Base-by-base conservation (phyloP, 2,329 filamentous ascomycete genomes). In the Phialocephala subalpina region DNA sequence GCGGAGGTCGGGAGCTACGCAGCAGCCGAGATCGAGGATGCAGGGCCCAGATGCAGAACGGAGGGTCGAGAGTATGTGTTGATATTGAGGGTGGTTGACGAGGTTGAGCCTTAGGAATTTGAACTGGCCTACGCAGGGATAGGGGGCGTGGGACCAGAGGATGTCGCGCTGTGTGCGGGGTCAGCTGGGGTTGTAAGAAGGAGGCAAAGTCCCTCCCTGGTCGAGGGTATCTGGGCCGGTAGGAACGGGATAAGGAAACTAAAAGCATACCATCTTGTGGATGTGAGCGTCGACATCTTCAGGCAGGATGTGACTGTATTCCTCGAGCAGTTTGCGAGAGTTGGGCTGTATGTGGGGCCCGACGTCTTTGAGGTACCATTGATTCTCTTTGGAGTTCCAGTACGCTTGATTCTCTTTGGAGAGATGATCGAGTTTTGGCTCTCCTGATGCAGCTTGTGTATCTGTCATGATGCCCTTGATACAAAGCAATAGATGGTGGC, bases 1-100 rank as follows among this genome's bases (percentile, higher is more conserved):
- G 29, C 80, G 78, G 1, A 81, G 72, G 58, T 81, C 78, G 65
- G 80, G 78, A 0, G 76, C 79, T 29, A 81, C 74, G 65, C 78
- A 79, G 57, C 78, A 80, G 16, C 78, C 79, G 0, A 81, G 68
- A 65, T 81, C 80, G 18, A 81, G 74, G 7, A 80, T 68, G 2
- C 40, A 59, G 0, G 67, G 65, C 33, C 60, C 38, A 16, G 63
- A 45, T 11, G 49, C 18, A 7, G 58, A 25, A 9, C 38, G 45
- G 16, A 72, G 53, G 18, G 65, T 68, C 22, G 47, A 35, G 12
- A 70, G 57, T 11, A 70, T 57, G 9, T 55, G 52, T 12, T 53
- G 56, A 55, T 70, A 72, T 16, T 45, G 33, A 22, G 65, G 69
- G 59, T 63, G 62, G n/a, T 33, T 52, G 20, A 60, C 36, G 3